phyloP scores from a whole-genome alignment of 2,329 filamentous ascomycete genomes.

The Grosmannia serpens region DNA sequence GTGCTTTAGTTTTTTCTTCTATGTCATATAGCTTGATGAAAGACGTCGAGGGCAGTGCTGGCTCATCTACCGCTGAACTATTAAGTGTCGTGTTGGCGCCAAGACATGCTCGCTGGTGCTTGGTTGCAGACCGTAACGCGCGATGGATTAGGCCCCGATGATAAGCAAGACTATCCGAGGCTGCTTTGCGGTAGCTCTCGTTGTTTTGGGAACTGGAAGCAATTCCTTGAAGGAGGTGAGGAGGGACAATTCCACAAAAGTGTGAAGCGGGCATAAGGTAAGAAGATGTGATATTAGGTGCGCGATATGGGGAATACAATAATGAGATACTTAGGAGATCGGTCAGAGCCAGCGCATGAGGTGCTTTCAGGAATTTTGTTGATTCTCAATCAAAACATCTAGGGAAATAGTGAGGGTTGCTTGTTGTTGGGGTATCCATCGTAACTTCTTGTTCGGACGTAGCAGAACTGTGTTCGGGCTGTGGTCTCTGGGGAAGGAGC shows the following conservation, averaged over 20 bases:
- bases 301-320: no score
- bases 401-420: background rate
- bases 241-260: conserved; percentile 7
- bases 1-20: background rate
- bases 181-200: background rate
- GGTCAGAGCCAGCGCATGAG: background rate
- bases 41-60: background rate
- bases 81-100: background rate
- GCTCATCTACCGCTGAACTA: background rate
- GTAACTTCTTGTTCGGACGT: background rate
- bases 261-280: background rate
- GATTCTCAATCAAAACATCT: no score
- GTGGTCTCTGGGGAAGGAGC: background rate
- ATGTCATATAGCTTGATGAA: background rate
- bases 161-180: conserved; percentile 1
- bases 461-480: background rate
- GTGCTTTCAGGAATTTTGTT: no score
- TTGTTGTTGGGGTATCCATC: background rate
- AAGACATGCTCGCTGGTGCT: background rate
- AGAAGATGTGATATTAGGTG: background rate
- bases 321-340: background rate
- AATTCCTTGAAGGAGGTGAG: conserved; percentile 7
- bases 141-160: background rate
- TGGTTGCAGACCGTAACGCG: background rate
- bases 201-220: background rate